Evolutionary conservation across 1,284 basidiomycete species (phyloP).

Genomic region (Lignosus rhinocerotis): DNA sequence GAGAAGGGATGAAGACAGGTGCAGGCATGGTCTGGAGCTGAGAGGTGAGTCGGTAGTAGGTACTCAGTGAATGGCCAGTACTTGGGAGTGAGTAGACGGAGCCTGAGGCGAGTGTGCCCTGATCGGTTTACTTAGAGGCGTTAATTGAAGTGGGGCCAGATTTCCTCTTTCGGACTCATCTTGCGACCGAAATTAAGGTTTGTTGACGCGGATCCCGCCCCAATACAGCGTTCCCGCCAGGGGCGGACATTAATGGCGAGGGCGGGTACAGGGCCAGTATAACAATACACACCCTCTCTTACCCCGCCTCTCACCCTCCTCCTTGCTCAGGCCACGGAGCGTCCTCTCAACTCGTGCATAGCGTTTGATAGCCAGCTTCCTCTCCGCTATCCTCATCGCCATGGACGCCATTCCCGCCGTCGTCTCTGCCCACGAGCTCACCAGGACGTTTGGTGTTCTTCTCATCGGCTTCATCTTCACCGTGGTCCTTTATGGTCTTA

Average conservation of each 20-base stretch:
- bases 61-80: background rate
- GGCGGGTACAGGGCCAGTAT: background rate
- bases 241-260: background rate
- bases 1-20: slow-evolving; percentile 22
- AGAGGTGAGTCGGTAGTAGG: background rate
- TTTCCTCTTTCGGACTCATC: background rate
- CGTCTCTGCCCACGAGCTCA: slow-evolving; percentile 19
- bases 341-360: background rate
- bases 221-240: slow-evolving; percentile 1
- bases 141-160: background rate
- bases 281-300: background rate
- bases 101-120: background rate
- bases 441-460: slow-evolving; percentile 37
- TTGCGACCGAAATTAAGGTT: background rate
- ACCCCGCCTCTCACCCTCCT: background rate
- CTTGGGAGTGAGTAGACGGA: too few relatives aligned
- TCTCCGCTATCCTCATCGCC: background rate
- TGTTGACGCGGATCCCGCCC: background rate
- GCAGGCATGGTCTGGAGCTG: slow-evolving; percentile 27
- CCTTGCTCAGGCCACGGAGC: background rate
- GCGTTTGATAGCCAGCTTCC: background rate
- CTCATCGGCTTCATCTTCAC: slow-evolving; percentile 40
- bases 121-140: background rate
- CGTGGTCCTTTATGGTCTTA: slow-evolving; percentile 41
- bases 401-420: background rate